A percentile compares a stretch with the other conserved stretches of the same genome.
Evolutionary conservation across 306 rosid species (phyloP).

Genomic region (Acmispon strigosus): DNA sequence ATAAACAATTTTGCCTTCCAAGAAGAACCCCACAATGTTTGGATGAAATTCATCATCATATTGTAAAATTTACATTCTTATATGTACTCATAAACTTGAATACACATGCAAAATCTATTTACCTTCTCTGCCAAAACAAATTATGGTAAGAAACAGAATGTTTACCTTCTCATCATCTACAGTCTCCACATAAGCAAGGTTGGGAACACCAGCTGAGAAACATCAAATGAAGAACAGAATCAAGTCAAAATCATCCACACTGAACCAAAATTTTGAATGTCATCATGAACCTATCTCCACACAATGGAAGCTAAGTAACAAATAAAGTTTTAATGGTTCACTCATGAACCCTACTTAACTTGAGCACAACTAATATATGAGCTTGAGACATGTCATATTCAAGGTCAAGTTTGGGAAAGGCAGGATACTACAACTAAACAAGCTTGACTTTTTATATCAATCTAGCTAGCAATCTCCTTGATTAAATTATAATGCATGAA

Average conservation of each 20-base stretch:
- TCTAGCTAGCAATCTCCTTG: too few relatives aligned
- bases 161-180: slow-evolving; percentile 85
- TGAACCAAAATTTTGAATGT: not conserved
- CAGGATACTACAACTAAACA: too few relatives aligned
- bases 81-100: not conserved
- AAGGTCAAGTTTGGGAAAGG: not conserved
- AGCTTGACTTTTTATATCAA: not conserved
- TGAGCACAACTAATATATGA: not conserved
- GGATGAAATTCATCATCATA: too few relatives aligned
- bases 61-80: not conserved
- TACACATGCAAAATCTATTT: not conserved
- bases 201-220: slow-evolving; percentile 65
- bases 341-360: not conserved
- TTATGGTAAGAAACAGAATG: not conserved
- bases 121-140: slow-evolving; percentile 34
- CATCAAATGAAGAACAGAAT: slow-evolving; percentile 4
- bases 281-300: not conserved
- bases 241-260: not conserved
- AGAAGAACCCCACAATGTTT: not conserved
- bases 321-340: not conserved
- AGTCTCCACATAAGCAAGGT: slow-evolving; percentile 71
- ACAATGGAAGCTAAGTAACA: not conserved
- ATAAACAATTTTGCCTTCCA: not conserved
- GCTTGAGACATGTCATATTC: not conserved
- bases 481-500: too few relatives aligned